Evolutionary conservation across 805 yeast genomes (phyloP), one percentile per base, ranked within the genome.

Genomic region (Kregervanrija delftensis): DNA sequence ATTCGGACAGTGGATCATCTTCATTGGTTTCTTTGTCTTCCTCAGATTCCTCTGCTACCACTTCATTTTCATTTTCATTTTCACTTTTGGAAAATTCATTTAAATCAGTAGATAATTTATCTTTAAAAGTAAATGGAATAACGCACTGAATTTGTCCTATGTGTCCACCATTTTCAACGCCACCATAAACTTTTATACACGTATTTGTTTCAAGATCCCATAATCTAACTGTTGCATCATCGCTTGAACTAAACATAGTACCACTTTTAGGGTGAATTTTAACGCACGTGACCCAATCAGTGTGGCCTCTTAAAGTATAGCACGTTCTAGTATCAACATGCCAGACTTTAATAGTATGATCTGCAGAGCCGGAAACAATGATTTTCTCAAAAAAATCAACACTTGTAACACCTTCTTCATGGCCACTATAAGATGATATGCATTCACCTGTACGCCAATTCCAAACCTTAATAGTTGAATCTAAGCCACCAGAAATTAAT

Each of bases 111-210:
- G 55, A 73, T 49, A 79, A 60, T 33, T 67, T 65, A 47, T 83
- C 91, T 45, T 82, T 79, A 41, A 88, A 76, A 2, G 78, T 81
- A 51, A 91, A 71, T 3, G 98, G 96, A 35, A 93, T 79, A 8
- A 90, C 96, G 54, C 87, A 80, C 68, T 90, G 96, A 30, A 93
- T 95, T 63, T 88, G 97, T 0, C 95, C 97, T 37, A 89, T 82
- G 62, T 93, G 99, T 4, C 96, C 97, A 53, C 76, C 76, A 64
- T 72, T 73, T 34, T 76, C 82, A 16, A 74, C 69, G 30, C 87
- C 89, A 12, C 89, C 90, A 68, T 88, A 90, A 5, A 84, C 79
- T 42, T 81, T 74, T 30, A 91, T 61, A 65, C 96, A 88, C 54
- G 79, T 77, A 60, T 89, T 86, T 10, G 88, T 79, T 46, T 75